phyloP scores from a whole-genome alignment of 441 rosid genomes.

The Theobroma grandiflorum region DNA sequence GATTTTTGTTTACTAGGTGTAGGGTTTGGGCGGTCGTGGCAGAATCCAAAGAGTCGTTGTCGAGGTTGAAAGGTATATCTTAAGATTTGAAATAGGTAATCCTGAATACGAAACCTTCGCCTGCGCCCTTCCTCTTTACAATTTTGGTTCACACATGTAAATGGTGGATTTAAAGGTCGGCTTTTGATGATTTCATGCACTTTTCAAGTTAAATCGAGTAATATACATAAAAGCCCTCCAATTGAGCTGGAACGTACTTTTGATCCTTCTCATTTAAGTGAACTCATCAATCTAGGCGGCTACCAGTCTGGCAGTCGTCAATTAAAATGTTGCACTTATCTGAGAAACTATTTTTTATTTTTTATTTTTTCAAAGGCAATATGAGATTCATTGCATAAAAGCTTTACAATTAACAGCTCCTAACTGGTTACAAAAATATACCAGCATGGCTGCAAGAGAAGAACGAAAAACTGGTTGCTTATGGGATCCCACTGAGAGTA shows the following conservation, averaged over 20 bases:
- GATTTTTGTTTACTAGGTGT: not conserved
- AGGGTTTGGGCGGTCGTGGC: not conserved
- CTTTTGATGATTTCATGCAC: not conserved
- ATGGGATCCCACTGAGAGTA: too few species aligned
- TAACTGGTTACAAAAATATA: too few species aligned
- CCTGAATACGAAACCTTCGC: not conserved
- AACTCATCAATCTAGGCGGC: not conserved
- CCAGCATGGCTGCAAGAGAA: too few species aligned
- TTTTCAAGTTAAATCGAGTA: not conserved
- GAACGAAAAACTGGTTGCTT: too few species aligned
- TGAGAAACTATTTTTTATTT: too few species aligned
- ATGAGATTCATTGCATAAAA: too few species aligned
- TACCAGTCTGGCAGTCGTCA: too few species aligned
- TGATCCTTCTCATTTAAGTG: too few species aligned
- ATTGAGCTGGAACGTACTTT: too few species aligned
- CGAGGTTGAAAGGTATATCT: conserved; percentile 16
- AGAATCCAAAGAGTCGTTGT: conserved; percentile 12
- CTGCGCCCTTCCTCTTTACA: not conserved
- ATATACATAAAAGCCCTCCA: not conserved
- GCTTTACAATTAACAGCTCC: too few species aligned
- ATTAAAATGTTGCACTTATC: too few species aligned
- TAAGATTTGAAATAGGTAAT: not conserved
- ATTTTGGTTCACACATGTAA: not conserved
- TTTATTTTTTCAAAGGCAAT: too few species aligned
- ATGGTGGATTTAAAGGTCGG: not conserved